phyloP scores from a whole-genome alignment of 768 basidiomycete species.

The Mycena galericulata region DNA sequence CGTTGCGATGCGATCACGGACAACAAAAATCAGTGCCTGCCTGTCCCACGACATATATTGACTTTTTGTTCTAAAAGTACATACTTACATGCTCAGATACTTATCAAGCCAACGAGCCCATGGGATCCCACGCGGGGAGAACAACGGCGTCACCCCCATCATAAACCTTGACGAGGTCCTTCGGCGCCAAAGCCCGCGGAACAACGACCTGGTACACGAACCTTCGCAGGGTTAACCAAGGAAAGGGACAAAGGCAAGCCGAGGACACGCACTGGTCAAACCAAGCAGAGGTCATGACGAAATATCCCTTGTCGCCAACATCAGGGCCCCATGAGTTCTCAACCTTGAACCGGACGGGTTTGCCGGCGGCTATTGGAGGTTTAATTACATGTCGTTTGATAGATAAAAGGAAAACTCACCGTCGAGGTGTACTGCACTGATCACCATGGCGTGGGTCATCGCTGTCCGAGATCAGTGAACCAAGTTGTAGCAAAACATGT shows the following conservation, averaged over 20 bases:
- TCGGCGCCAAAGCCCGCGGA: conserved; percentile 82
- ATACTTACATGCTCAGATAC: too few relatives aligned
- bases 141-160: conserved; percentile 75
- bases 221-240: conserved; percentile 48
- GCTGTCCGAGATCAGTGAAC: conserved; percentile 39
- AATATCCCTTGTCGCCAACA: conserved; percentile 86
- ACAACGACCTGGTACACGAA: conserved; percentile 95
- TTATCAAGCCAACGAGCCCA: conserved; percentile 55
- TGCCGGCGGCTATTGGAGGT: conserved; percentile 56
- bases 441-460: conserved; percentile 98
- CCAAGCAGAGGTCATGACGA: conserved; percentile 94
- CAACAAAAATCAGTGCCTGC: too few relatives aligned
- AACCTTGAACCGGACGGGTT: conserved; percentile 92
- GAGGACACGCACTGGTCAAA: conserved; percentile 77
- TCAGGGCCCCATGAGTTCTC: conserved; percentile 95
- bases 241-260: neutral
- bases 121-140: conserved; percentile 93
- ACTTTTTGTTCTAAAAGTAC: too few relatives aligned
- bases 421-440: conserved; percentile 92
- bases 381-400: neutral
- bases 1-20: too few relatives aligned
- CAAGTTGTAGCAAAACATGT: too few relatives aligned
- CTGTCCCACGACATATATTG: too few relatives aligned
- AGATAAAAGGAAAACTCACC: conserved; percentile 26
- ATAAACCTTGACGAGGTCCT: conserved; percentile 83